Base-by-base conservation (phyloP, 768 basidiomycete species). In the Leucocoprinus sp. region DNA sequence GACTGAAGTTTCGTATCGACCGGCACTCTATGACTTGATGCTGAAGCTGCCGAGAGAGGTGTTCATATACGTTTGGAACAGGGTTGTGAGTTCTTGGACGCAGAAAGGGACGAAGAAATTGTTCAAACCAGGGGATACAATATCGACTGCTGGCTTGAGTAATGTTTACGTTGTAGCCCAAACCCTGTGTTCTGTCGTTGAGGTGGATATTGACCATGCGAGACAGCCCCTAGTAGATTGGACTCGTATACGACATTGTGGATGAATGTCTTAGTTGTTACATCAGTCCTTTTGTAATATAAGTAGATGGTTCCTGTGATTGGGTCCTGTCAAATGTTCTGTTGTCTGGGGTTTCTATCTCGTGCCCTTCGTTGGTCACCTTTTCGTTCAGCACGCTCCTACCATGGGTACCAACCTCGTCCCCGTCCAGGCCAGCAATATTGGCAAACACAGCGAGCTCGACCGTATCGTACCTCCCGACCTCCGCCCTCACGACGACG, bases 381-480 rank as follows among this genome's bases (percentile, higher is more conserved):
- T n/a, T n/a, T n/a, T n/a, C n/a, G n/a, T n/a, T n/a, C 82, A 86
- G 57, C 82, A 83, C 15, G 84, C 74, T 19, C 69, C 77, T 4
- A 75, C 80, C 17, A 83, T 90, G 9, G 88, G 93, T 65, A 80
- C 82, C 18, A 80, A 89, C 49, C 68, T 65, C 52, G 89, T 89
- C 19, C 73, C 75, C 0, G 92, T n/a, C n/a, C n/a, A n/a, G n/a
- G n/a, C n/a, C n/a, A n/a, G n/a, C n/a, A n/a, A n/a, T n/a, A n/a
- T n/a, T n/a, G n/a, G 92, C 53, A 93, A 93, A 66, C 85, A 88
- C 53, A 78, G 79, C 60, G 92, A 93, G 65, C 76, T 88, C 48
- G 90, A 92, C 56, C 91, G 91, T 37, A 71, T 93, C 48, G 74
- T 78, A 52, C 78, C 80, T 35, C 77, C 79, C 15, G 88, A 92